phyloP scores from a whole-genome alignment of 202 grass and related monocot species.

The Zoysia matrella region DNA sequence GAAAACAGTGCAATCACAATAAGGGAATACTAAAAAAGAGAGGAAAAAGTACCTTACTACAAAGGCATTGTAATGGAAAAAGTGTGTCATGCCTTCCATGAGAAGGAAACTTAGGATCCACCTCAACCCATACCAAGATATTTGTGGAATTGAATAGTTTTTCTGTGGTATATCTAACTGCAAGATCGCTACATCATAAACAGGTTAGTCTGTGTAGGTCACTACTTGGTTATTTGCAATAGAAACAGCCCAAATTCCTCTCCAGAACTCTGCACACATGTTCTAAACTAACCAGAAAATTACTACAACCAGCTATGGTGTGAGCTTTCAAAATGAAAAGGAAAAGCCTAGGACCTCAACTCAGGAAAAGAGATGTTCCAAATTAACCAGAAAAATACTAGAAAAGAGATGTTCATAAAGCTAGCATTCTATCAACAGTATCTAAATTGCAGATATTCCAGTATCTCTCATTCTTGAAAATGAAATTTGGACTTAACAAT shows the following conservation, averaged over 20 bases:
- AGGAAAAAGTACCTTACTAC: conserved; percentile 66
- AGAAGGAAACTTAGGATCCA: conserved; percentile 78
- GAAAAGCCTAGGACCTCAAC: neutral
- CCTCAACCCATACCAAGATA: conserved; percentile 73
- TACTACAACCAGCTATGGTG: neutral
- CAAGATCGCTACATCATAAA: conserved; percentile 58
- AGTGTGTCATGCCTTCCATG: conserved; percentile 88
- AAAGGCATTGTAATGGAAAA: conserved; percentile 93
- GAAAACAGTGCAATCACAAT: conserved; percentile 19
- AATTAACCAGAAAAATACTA: no score
- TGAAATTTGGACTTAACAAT: neutral
- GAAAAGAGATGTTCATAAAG: neutral
- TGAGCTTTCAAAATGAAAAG: neutral
- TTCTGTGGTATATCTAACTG: conserved; percentile 87
- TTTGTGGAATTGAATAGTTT: conserved; percentile 74
- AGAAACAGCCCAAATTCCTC: neutral
- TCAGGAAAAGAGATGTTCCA: neutral
- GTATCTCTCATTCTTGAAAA: neutral
- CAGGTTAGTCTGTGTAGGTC: conserved; percentile 42
- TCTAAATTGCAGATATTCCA: neutral
- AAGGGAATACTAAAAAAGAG: neutral
- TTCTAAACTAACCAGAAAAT: neutral
- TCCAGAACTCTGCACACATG: neutral
- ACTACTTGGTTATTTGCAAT: neutral
- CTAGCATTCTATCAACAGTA: neutral